Percentiles rank a stretch among this genome's conserved stretches.
phyloP scores from a whole-genome alignment of 306 rosid species.

The Fragaria ananassa region DNA sequence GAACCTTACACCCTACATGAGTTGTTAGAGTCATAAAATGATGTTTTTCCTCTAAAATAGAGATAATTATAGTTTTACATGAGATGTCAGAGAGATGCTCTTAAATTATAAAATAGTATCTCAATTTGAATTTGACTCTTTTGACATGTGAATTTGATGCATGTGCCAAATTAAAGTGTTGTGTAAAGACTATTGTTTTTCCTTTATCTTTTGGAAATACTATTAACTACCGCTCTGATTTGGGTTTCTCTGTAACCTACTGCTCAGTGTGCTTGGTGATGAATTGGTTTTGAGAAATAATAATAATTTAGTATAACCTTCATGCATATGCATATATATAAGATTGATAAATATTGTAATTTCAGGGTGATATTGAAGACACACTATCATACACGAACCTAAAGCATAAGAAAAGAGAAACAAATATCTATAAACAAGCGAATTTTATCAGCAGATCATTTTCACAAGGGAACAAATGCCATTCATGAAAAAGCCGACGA shows the following conservation, averaged over 20 bases:
- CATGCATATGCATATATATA: background rate
- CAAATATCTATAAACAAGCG: background rate
- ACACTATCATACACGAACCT: conserved; percentile 21
- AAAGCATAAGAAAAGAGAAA: conserved; percentile 3
- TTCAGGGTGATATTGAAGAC: conserved; percentile 28
- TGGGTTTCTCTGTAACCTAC: background rate
- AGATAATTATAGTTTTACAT: no score
- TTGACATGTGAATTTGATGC: no score
- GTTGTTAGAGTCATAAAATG: no score
- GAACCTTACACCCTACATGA: no score
- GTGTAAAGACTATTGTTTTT: background rate
- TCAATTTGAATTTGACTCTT: no score
- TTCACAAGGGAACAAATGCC: no score
- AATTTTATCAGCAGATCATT: no score
- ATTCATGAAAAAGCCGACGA: conserved; percentile 28
- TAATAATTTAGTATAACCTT: no score
- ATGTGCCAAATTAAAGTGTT: background rate
- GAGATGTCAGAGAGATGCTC: no score
- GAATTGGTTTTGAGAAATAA: background rate
- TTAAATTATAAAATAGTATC: no score
- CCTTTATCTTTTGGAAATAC: background rate
- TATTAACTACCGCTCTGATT: background rate
- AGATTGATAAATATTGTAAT: background rate
- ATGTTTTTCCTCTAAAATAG: no score
- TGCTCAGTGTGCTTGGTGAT: conserved; percentile 17